phyloP scores from a whole-genome alignment of 306 rosid genomes.

The Medicago ruthenica region DNA sequence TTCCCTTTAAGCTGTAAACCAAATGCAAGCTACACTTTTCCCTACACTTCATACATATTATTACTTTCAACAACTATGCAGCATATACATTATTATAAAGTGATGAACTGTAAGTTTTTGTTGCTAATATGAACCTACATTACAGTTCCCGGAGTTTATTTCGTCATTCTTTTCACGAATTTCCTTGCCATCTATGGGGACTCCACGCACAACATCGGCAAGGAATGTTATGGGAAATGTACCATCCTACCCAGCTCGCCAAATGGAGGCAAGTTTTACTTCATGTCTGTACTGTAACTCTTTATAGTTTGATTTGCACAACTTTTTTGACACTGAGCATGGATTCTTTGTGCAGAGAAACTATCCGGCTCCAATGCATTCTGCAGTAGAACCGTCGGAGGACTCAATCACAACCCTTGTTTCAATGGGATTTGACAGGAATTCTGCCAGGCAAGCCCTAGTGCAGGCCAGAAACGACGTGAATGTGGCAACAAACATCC shows the following conservation, averaged over 20 bases:
- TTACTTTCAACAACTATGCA: background rate
- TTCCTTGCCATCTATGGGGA: conserved; percentile 76
- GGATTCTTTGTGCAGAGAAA: conserved; percentile 63
- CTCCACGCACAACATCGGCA: conserved; percentile 60
- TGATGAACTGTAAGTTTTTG: conserved; percentile 38
- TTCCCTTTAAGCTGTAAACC: background rate
- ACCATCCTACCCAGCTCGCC: conserved; percentile 69
- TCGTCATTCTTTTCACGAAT: conserved; percentile 72
- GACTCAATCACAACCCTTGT: conserved; percentile 80
- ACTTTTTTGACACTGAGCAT: background rate
- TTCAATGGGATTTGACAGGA: conserved; percentile 96
- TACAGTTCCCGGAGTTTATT: conserved; percentile 80
- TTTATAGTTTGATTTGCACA: conserved; percentile 15
- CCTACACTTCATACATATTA: background rate
- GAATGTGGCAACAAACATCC: conserved; percentile 92
- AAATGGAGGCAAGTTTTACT: conserved; percentile 72
- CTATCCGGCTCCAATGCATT: conserved; percentile 57
- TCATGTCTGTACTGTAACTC: conserved; percentile 13
- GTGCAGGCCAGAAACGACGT: conserved; percentile 91
- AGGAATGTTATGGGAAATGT: conserved; percentile 61
- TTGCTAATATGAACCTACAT: conserved; percentile 39
- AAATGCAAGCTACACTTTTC: background rate
- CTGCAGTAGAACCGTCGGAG: conserved; percentile 76
- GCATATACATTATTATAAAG: conserved; percentile 15
- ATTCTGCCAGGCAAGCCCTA: conserved; percentile 92